A percentile compares a stretch with the other conserved stretches of the same genome.
These are phyloP conservation scores for Linum lewisii DNA, from an alignment of 345 rosid species.

Conservation along the genomic window DNA sequence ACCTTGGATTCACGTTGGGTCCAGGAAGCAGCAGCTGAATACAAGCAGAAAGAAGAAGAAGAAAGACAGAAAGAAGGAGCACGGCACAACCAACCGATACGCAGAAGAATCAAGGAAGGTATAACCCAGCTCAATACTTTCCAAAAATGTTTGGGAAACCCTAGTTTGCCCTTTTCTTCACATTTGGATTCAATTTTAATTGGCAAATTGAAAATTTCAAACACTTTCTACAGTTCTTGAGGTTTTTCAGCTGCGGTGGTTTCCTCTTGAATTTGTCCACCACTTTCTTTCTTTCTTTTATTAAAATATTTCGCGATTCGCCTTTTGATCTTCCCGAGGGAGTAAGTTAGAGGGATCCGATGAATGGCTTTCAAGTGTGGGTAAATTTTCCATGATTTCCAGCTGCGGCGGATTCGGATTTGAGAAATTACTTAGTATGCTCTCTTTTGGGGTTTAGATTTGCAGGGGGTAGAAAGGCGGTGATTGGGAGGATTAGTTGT, in stretches of 20 bases:
- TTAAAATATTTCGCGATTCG: not conserved
- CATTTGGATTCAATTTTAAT: not conserved
- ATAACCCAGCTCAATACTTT: not conserved
- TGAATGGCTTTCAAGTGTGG: constrained; percentile 10
- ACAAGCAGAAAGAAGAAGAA: not conserved
- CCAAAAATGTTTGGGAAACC: not conserved
- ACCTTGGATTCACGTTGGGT: too few species aligned
- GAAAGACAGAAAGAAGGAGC: not conserved
- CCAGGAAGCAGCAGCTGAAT: not conserved
- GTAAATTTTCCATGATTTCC: constrained; percentile 3
- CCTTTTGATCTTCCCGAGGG: constrained; percentile 5
- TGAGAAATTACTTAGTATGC: not conserved
- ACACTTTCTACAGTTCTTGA: not conserved
- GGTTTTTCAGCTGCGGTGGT: not conserved
- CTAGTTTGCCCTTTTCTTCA: not conserved
- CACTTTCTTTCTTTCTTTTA: not conserved
- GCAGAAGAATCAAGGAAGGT: not conserved
- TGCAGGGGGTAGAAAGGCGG: not conserved
- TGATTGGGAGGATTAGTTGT: not conserved
- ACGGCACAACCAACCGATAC: not conserved
- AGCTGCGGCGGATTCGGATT: not conserved
- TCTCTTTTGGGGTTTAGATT: constrained; percentile 1
- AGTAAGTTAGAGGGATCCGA: constrained; percentile 12
- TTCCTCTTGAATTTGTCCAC: too few species aligned
- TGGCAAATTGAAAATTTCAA: too few species aligned